Percentiles rank a stretch among this genome's conserved stretches.
phyloP scores from a whole-genome alignment of 2,329 filamentous ascomycete genomes.

The Penicillium sp. region DNA sequence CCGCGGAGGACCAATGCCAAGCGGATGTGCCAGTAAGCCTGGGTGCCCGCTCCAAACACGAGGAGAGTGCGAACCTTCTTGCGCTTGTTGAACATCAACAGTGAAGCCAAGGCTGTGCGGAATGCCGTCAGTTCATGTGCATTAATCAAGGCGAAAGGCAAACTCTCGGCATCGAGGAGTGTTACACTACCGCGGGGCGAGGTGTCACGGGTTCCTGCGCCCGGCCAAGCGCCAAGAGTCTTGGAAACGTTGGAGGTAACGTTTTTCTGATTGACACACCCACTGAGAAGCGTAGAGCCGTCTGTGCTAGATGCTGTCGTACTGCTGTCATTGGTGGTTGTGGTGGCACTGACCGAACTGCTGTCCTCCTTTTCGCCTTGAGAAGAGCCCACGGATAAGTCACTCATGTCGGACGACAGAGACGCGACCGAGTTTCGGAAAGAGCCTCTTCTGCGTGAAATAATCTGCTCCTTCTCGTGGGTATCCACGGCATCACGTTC shows the following conservation, averaged over 20 bases:
- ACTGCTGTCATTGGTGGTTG: slow-evolving; percentile 12
- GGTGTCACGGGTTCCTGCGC: slow-evolving; percentile 39
- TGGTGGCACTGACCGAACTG: background rate
- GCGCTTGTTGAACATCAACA: slow-evolving; percentile 62
- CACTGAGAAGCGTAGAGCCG: slow-evolving; percentile 29
- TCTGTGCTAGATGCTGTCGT: slow-evolving; percentile 18
- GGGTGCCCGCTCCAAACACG: slow-evolving; percentile 82
- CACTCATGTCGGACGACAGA: slow-evolving; percentile 34
- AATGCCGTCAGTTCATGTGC: slow-evolving; percentile 67
- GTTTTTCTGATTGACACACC: slow-evolving; percentile 31
- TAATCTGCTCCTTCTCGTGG: slow-evolving; percentile 15
- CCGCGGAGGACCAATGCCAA: slow-evolving; percentile 68
- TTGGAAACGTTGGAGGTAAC: slow-evolving; percentile 26
- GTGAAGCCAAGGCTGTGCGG: slow-evolving; percentile 60
- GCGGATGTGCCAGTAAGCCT: slow-evolving; percentile 92
- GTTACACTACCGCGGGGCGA: slow-evolving; percentile 57
- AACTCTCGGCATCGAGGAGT: slow-evolving; percentile 55
- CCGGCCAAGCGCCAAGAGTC: slow-evolving; percentile 36
- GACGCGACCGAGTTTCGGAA: slow-evolving; percentile 35
- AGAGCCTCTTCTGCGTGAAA: slow-evolving; percentile 18
- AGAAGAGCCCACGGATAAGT: slow-evolving; percentile 35
- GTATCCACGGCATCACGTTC: slow-evolving; percentile 28
- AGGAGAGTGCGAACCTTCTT: slow-evolving; percentile 68
- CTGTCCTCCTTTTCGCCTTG: slow-evolving; percentile 23
- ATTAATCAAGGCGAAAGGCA: slow-evolving; percentile 61